Evolutionary conservation across 2,329 filamentous ascomycete genomes (phyloP), one percentile per base, ranked within the genome.

Genomic region (Fusarium setosum): DNA sequence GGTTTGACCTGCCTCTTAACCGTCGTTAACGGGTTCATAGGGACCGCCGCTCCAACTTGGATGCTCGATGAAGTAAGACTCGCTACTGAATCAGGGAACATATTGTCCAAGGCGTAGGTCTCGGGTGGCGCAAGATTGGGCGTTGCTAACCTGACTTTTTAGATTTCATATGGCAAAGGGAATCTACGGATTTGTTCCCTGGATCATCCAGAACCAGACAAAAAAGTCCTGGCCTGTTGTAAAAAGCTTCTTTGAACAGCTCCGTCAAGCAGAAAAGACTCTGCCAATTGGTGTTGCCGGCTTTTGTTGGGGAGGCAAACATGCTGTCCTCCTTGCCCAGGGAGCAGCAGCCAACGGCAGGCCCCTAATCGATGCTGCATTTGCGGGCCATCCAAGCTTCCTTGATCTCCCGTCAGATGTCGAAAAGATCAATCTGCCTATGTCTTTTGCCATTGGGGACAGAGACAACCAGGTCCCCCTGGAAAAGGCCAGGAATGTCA

Each of bases 261-360:
- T 82, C 6, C 80, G 75, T 50, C 67, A 74, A 40, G 73, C 75
- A 37, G 72, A 73, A 34, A 41, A 29, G 26, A 29, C 50, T 51
- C 66, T 76, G 8, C 73, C 75, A 18, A 74, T 89, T 48, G 86
- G 82, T 24, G 84, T 80, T 1, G 84, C 84, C 0, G 88, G 87
- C 1, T 89, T 87, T 76, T 90, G 86, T 78, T 90, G 87, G 87
- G 88, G 88, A 29, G 88, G 86, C 26, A 84, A 84, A 66, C 82
- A 88, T 65, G 75, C 80, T 4, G 71, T 86, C 11, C 72, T 81
- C 13, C 80, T 89, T 6, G 77, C 80, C 11, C 78, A 80, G 17
- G 77, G 80, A 31, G 38, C 47, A 23, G 57, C 51, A 23, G 45
- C 75, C 6, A 69, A 74, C 17, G 74, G 66, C 34, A 71, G 72